Percentiles rank a stretch among this genome's conserved stretches.
phyloP scores from a whole-genome alignment of 225 moss, liverwort and hornwort genomes.

The Ulota crispa region DNA sequence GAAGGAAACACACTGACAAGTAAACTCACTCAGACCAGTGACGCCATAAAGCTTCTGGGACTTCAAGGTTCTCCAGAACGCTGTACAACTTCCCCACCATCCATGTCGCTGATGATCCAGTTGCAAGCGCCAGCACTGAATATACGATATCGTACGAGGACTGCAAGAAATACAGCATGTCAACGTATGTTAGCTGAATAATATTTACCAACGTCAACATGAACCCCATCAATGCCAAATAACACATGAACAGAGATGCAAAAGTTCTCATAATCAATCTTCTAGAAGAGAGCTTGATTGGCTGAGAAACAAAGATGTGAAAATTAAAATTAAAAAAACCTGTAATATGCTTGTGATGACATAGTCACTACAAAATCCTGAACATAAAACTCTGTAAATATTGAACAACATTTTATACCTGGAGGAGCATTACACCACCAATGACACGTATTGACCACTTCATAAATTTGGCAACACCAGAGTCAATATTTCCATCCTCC shows the following conservation, averaged over 20 bases:
- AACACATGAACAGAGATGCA: background rate
- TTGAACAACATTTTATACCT: slow-evolving; percentile 36
- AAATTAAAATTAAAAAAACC: background rate
- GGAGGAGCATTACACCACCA: slow-evolving; percentile 59
- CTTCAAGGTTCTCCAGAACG: slow-evolving; percentile 36
- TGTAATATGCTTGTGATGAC: background rate
- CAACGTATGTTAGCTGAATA: slow-evolving; percentile 14
- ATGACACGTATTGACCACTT: slow-evolving; percentile 66
- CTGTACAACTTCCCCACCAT: slow-evolving; percentile 40
- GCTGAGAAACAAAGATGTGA: background rate
- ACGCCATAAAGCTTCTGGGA: slow-evolving; percentile 37
- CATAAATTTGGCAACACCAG: slow-evolving; percentile 61
- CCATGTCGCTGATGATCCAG: slow-evolving; percentile 47
- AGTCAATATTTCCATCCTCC: slow-evolving; percentile 57
- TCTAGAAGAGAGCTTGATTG: slow-evolving; percentile 1
- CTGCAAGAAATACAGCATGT: slow-evolving; percentile 40
- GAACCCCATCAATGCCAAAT: background rate
- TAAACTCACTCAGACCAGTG: slow-evolving; percentile 51
- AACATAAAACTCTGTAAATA: background rate
- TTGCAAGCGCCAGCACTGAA: slow-evolving; percentile 39
- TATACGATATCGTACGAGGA: slow-evolving; percentile 57
- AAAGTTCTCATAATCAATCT: background rate
- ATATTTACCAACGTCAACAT: slow-evolving; percentile 11
- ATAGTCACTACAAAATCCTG: background rate
- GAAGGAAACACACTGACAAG: slow-evolving; percentile 12